Evolutionary conservation across 2,329 filamentous ascomycete species (phyloP).

Genomic region (Canariomyces notabilis): DNA sequence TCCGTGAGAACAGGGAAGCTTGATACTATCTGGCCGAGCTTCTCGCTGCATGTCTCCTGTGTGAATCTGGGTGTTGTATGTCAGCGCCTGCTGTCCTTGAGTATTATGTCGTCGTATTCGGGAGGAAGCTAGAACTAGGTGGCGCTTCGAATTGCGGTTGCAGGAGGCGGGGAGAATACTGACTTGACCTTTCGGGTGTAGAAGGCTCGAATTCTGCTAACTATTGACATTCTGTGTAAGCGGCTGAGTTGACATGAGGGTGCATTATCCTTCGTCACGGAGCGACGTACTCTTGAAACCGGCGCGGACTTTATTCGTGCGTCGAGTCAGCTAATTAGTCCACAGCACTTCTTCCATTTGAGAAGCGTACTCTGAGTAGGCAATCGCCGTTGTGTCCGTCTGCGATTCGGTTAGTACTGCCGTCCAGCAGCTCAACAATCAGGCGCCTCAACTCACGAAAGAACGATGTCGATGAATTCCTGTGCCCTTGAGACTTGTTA

Average conservation of each 20-base stretch:
- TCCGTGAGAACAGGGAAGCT: slow-evolving; percentile 90
- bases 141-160: not conserved
- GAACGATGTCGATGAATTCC: slow-evolving; percentile 96
- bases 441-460: slow-evolving; percentile 36
- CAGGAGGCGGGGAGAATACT: slow-evolving; percentile 4
- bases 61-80: slow-evolving; percentile 57
- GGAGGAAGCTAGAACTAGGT: not conserved
- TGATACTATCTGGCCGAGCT: slow-evolving; percentile 84
- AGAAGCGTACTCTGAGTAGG: slow-evolving; percentile 64
- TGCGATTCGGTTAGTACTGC: slow-evolving; percentile 33
- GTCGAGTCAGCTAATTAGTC: slow-evolving; percentile 17
- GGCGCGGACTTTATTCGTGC: slow-evolving; percentile 53
- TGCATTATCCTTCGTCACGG: not conserved
- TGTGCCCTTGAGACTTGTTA: slow-evolving; percentile 44
- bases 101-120: not conserved
- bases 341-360: not conserved
- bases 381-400: slow-evolving; percentile 83
- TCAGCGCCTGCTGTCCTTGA: slow-evolving; percentile 10
- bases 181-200: slow-evolving; percentile 94
- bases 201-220: slow-evolving; percentile 85
- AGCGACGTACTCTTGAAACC: slow-evolving; percentile 66
- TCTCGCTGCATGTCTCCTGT: slow-evolving; percentile 85
- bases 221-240: slow-evolving; percentile 34
- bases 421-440: not conserved
- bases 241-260: not conserved